phyloP scores from a whole-genome alignment of 352 stramenopile species.

The Blastocystis hominis region DNA sequence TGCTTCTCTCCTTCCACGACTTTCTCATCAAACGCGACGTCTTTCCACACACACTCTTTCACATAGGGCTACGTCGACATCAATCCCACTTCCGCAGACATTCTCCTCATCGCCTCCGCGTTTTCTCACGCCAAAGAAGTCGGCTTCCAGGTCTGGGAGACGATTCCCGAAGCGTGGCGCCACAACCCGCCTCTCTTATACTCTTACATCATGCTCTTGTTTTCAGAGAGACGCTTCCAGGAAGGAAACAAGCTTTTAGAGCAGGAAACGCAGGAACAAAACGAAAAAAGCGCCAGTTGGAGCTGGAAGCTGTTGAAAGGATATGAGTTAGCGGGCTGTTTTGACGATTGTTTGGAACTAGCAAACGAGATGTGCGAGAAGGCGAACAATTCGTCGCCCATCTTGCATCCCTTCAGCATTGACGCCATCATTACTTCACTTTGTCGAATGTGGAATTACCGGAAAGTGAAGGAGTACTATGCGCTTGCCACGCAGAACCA shows the following conservation, averaged over 20 bases:
- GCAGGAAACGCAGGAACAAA: background rate
- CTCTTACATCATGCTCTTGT: conserved; percentile 18
- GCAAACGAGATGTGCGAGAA: background rate
- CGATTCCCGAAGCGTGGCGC: conserved; percentile 9
- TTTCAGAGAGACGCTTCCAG: background rate
- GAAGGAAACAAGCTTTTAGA: conserved; percentile 2
- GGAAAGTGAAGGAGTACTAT: background rate
- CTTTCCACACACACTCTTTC: background rate
- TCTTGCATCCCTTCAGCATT: background rate
- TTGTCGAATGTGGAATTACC: background rate
- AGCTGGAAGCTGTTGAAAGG: conserved; percentile 52
- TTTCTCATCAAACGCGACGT: conserved; percentile 46
- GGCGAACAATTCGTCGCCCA: background rate
- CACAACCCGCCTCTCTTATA: background rate
- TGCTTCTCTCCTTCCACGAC: conserved; percentile 38
- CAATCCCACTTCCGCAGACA: background rate
- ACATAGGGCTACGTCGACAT: conserved; percentile 19
- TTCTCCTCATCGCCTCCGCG: background rate
- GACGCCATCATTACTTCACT: conserved; percentile 4
- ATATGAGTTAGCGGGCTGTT: background rate
- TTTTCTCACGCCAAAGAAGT: background rate
- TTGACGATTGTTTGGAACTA: background rate
- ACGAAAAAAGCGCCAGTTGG: background rate
- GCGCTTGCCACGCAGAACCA: background rate
- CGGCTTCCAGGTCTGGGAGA: background rate